Conservation (phyloP, 2,329 filamentous ascomycete genomes). For the Aspergillus tubingensis region DNA sequence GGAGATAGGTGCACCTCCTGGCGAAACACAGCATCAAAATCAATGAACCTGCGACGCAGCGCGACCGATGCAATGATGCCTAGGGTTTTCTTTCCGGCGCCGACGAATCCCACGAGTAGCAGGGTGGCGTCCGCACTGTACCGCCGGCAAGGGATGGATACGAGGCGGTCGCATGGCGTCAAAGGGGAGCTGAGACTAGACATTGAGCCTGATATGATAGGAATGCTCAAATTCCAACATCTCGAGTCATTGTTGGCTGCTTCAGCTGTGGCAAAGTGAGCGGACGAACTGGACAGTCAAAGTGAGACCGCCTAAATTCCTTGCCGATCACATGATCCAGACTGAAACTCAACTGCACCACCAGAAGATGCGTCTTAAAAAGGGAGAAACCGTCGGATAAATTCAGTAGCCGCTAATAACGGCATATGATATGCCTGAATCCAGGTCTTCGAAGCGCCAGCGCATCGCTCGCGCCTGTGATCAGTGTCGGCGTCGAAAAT, state of each 20-base stretch:
- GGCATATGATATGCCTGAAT: neutral
- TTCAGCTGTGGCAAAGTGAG: neutral
- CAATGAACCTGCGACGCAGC: conserved; percentile 52
- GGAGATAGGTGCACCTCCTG: conserved; percentile 56
- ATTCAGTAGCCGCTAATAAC: neutral
- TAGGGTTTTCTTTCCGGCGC: conserved; percentile 71
- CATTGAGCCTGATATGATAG: neutral
- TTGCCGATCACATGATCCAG: neutral
- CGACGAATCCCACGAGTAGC: conserved; percentile 69
- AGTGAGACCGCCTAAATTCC: neutral
- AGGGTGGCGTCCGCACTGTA: conserved; percentile 43
- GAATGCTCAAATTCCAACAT: no score
- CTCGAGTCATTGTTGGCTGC: no score
- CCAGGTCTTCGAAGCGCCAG: conserved; percentile 11
- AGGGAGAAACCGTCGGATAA: no score
- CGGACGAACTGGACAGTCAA: neutral
- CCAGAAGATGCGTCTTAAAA: neutral
- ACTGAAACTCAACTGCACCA: neutral
- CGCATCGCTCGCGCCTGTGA: conserved; percentile 57
- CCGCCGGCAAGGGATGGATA: conserved; percentile 1
- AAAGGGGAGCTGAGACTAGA: neutral
- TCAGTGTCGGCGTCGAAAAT: conserved; percentile 65
- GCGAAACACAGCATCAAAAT: conserved; percentile 57
- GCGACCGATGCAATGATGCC: conserved; percentile 71
- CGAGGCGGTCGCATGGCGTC: neutral